Evolutionary conservation across 352 stramenopile genomes (phyloP), one percentile per base, ranked within the genome.

Genomic region (Pythium guiyangense): DNA sequence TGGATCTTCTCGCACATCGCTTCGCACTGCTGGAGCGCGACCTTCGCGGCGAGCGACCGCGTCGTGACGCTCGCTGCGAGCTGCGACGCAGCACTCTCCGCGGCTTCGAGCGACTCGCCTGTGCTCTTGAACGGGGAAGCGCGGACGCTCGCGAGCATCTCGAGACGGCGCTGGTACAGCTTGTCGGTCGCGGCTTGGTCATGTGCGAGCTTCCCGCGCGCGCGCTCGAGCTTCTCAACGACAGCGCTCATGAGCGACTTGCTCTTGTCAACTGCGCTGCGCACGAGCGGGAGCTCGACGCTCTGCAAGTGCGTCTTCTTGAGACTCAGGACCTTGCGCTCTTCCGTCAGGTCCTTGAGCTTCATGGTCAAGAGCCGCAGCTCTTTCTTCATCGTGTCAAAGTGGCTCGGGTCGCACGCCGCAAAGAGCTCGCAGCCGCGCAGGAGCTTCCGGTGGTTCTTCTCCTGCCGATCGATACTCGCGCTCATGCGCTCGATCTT

Each of bases 1-100:
- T 92, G 81, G 31, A 94, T 90, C 50, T 90, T 90, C 15, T 90
- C 80, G 43, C 80, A 90, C 76, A 92, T 90, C 39, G 76, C 71
- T 47, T 94, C 78, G 54, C 80, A 92, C 45, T 92, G 82, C 60
- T 92, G 80, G 8, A 91, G 64, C 27, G 82, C 84, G 9, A 90
- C 69, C 57, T 90, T 91, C 6, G 81, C 75, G 2, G 76, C 77
- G 4, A 92, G 54, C 17, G 79, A 90, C 4, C 73, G 73, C 2
- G 79, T 84, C 0, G 66, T 71, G 8, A 68, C 66, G 20, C 67
- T 79, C 14, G 63, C 64, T 0, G 69, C 61, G 51, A 79, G 64
- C 26, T 69, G 52, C 1, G 62, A 54, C 26, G 70, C 52, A 0
- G 62, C 53, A 29, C 56, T 65, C 2, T 58, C 66, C 4, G 69